These are phyloP conservation scores for Paraphaeosphaeria sporulosa DNA, from an alignment of 2,329 filamentous ascomycete species.

Conservation along the genomic window DNA sequence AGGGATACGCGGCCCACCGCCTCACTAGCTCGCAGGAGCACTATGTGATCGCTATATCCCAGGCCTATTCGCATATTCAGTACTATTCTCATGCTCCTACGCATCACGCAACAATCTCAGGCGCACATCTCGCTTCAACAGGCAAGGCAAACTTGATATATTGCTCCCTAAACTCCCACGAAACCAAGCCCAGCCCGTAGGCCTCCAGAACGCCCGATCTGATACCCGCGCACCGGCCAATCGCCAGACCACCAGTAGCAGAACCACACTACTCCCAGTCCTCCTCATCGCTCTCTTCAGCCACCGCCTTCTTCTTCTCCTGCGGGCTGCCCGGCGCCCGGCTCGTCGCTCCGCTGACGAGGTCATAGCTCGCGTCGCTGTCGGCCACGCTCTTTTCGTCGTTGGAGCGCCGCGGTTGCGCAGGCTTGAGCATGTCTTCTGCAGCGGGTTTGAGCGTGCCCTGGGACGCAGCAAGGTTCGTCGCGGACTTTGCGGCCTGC, in stretches of 20 bases:
- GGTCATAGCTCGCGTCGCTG: slow-evolving; percentile 94
- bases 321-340: slow-evolving; percentile 74
- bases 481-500: slow-evolving; percentile 18
- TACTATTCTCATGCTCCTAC: not conserved
- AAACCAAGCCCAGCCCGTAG: not conserved
- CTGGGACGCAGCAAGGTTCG: slow-evolving; percentile 41
- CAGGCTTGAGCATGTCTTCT: slow-evolving; percentile 62
- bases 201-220: not conserved
- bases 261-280: slow-evolving; percentile 71
- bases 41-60: too few species aligned
- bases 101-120: too few species aligned
- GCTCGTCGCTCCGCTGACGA: slow-evolving; percentile 79
- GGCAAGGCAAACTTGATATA: not conserved
- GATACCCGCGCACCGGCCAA: not conserved
- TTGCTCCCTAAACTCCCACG: not conserved
- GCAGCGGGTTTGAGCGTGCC: slow-evolving; percentile 49
- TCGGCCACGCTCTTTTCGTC: slow-evolving; percentile 80
- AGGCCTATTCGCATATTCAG: not conserved
- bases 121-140: not conserved
- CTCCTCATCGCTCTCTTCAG: slow-evolving; percentile 72
- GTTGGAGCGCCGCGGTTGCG: slow-evolving; percentile 71
- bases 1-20: too few species aligned
- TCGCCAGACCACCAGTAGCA: not conserved
- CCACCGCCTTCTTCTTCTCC: slow-evolving; percentile 57
- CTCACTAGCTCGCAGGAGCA: too few species aligned